Percentiles rank a stretch among this genome's conserved stretches.
Evolutionary conservation across 2,329 filamentous ascomycete genomes (phyloP).

Genomic region (Trichoderma sp.): DNA sequence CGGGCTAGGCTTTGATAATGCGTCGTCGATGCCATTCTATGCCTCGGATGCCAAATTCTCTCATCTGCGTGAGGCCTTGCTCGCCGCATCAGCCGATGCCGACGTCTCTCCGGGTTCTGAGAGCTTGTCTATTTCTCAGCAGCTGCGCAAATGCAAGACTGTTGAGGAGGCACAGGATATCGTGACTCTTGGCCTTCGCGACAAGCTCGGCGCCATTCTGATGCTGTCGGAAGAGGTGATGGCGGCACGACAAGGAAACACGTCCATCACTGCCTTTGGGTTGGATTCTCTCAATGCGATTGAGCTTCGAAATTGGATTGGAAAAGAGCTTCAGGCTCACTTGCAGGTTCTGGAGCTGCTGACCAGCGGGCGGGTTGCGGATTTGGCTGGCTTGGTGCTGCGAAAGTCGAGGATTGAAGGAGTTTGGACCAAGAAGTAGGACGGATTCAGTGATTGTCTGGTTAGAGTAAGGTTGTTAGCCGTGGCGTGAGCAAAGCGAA

Average conservation of each 20-base stretch:
- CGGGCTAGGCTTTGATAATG: conserved; percentile 51
- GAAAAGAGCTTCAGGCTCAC: conserved; percentile 44
- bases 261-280: conserved; percentile 33
- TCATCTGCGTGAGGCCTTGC: conserved; percentile 45
- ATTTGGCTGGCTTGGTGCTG: conserved; percentile 32
- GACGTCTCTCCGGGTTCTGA: conserved; percentile 16
- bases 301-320: conserved; percentile 54
- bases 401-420: conserved; percentile 33
- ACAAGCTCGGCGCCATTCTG: conserved; percentile 41
- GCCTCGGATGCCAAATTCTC: conserved; percentile 57
- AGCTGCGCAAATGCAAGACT: conserved; percentile 24
- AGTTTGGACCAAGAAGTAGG: conserved; percentile 25
- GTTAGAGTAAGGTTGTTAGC: background rate
- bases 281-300: conserved; percentile 54
- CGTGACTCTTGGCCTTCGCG: conserved; percentile 31
- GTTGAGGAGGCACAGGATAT: conserved; percentile 31
- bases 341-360: conserved; percentile 58
- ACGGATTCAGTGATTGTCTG: background rate
- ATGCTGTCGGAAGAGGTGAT: conserved; percentile 33
- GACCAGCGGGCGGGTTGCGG: conserved; percentile 47
- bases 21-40: conserved; percentile 53
- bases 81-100: conserved; percentile 32
- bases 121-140: conserved; percentile 28
- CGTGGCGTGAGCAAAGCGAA: background rate
- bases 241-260: conserved; percentile 27